Percentiles rank a stretch among this genome's conserved stretches.
These are phyloP conservation scores for Incumbomyces lentus DNA, from an alignment of 2,329 filamentous ascomycete species.

Conservation along the genomic window DNA sequence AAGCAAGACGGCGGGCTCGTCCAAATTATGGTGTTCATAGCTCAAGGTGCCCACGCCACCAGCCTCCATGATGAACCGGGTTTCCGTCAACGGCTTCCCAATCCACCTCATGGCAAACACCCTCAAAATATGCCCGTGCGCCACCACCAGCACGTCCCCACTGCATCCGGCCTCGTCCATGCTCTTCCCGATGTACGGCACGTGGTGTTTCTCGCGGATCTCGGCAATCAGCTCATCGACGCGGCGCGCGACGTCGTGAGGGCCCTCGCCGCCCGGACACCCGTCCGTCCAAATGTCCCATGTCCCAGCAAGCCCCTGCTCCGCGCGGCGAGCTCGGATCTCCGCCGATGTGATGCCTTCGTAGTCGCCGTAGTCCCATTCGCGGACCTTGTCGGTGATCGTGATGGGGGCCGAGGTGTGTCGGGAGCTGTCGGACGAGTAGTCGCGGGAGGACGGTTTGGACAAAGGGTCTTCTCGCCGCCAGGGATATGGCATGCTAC, in stretches of 20 bases:
- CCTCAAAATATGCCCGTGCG: conserved; percentile 80
- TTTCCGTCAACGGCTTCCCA: conserved; percentile 60
- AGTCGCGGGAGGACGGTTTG: conserved; percentile 29
- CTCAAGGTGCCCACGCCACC: conserved; percentile 75
- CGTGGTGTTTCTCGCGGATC: conserved; percentile 58
- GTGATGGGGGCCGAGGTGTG: conserved; percentile 52
- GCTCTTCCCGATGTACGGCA: conserved; percentile 48
- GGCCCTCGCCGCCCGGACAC: conserved; percentile 74
- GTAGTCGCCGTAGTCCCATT: conserved; percentile 84
- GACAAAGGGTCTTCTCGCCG: conserved; percentile 10
- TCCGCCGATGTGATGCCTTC: conserved; percentile 66
- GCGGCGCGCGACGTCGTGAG: conserved; percentile 60
- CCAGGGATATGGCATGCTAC: conserved; percentile 64
- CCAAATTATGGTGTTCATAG: conserved; percentile 68
- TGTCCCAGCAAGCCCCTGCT: conserved; percentile 38
- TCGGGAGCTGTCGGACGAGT: conserved; percentile 21
- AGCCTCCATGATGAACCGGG: conserved; percentile 73
- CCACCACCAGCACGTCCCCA: conserved; percentile 67
- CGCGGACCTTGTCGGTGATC: conserved; percentile 61
- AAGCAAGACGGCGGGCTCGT: conserved; percentile 70
- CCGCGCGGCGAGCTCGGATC: conserved; percentile 50
- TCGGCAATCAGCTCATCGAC: conserved; percentile 67
- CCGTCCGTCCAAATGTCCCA: conserved; percentile 92
- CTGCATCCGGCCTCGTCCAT: conserved; percentile 29
- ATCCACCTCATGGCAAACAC: conserved; percentile 84